Base-by-base conservation (phyloP, 108 stramenopile genomes). In the Stephanodiscus triporus region DNA sequence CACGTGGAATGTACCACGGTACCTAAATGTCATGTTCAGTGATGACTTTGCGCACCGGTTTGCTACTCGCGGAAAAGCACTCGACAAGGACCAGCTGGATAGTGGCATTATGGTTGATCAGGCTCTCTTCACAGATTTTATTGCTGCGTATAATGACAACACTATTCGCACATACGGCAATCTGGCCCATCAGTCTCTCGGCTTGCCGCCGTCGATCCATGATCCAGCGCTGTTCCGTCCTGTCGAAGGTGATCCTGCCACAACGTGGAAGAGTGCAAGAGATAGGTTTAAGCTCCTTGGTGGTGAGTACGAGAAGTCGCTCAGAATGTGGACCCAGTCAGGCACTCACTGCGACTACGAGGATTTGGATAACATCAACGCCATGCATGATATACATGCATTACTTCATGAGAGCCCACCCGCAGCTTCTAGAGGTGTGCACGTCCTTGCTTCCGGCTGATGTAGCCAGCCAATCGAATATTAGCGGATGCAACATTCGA, bases 301-400 rank as follows among this genome's bases (percentile, higher is more conserved):
- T 17, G 49, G 49, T 20, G 49, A 50, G 49, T 50, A 50, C 20
- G 49, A 50, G 20, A 17, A 50, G 17, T 20, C 17, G 20, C 20
- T 20, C 49, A 17, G 17, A 17, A 50, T 20, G 19, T 50, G 49
- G 49, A 50, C 17, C 19, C 17, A 50, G 49, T 50, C 49, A 34
- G 24, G 57, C 22, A 58, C 57, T 29, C 29, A 30, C 30, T 30
- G 57, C 57, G 49, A 50, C 20, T 50, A 20, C 26, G 57, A 58
- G 16, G 30, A 58, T 29, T 17, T 58, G 16, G 11, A 58, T 17
- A 32, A 23, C 27, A 58, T 32, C 29, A 27, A 58, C 57, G 30
- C 30, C 27, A 27, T 32, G 26, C 57, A 58, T 58, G 57, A 58
- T 32, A 32, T 58, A 58, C 57, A 58, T 58, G 57, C 57, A 58